Conservation (phyloP, 1,284 basidiomycete genomes). For the Schizophyllum amplum region DNA sequence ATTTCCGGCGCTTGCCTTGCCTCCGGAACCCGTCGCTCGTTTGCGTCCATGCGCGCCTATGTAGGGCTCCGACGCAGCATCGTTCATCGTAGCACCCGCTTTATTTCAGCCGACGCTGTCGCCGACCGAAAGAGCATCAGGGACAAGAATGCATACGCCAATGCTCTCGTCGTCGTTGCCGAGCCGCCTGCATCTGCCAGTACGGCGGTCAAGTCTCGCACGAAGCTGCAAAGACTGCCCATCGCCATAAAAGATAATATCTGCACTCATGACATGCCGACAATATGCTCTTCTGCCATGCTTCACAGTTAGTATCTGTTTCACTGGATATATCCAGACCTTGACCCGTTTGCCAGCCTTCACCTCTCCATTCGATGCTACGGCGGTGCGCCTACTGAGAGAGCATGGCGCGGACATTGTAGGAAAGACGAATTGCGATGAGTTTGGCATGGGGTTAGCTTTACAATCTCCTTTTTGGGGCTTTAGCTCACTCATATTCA, state of each 20-base stretch:
- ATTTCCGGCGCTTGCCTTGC: too few species aligned
- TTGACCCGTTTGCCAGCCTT: constrained; percentile 44
- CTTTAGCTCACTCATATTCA: constrained; percentile 2
- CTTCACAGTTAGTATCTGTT: constrained; percentile 43
- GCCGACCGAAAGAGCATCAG: too few species aligned
- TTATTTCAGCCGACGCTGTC: too few species aligned
- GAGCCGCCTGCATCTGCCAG: too few species aligned
- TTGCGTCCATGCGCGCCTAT: too few species aligned
- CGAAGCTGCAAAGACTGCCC: constrained; percentile 32
- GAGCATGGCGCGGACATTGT: constrained; percentile 64
- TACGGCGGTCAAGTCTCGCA: too few species aligned
- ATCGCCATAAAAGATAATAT: constrained; percentile 87
- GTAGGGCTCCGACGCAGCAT: too few species aligned
- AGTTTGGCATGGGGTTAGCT: constrained; percentile 94
- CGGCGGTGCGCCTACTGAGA: constrained; percentile 64
- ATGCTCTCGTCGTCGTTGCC: too few species aligned
- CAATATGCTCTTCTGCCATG: constrained; percentile 76
- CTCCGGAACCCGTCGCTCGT: too few species aligned
- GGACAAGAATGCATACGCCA: too few species aligned
- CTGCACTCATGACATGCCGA: constrained; percentile 58
- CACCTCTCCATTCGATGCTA: constrained; percentile 80
- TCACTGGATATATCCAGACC: background rate
- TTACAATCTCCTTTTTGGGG: background rate
- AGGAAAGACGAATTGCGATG: constrained; percentile 94
- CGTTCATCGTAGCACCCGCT: too few species aligned